Evolutionary conservation across 2,329 filamentous ascomycete species (phyloP).

Genomic region (Aphanocladium album): DNA sequence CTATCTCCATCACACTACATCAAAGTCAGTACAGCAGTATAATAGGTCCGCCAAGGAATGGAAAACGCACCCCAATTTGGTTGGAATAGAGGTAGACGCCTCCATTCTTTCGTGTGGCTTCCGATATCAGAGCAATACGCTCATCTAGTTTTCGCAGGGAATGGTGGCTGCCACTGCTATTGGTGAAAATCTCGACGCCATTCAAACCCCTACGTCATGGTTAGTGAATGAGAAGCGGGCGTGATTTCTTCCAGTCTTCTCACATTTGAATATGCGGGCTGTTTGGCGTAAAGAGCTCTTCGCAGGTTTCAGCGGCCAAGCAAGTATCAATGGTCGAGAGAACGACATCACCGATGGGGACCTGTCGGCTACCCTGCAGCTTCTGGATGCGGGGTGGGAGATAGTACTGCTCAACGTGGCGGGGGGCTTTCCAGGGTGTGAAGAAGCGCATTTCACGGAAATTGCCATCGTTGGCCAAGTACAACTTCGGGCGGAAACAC

Average conservation of each 20-base stretch:
- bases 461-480: conserved; percentile 32
- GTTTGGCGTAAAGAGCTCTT: conserved; percentile 29
- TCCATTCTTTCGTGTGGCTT: conserved; percentile 59
- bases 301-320: conserved; percentile 37
- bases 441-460: conserved; percentile 38
- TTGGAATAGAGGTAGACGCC: conserved; percentile 49
- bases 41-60: background rate
- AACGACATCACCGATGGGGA: conserved; percentile 37
- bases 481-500: conserved; percentile 19
- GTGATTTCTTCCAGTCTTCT: too few relatives aligned
- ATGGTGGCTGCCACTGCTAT: conserved; percentile 64
- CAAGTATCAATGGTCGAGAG: conserved; percentile 34
- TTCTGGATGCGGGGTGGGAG: conserved; percentile 27
- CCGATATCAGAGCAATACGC: conserved; percentile 58
- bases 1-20: conserved; percentile 41
- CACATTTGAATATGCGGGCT: conserved; percentile 48
- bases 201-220: conserved; percentile 43
- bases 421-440: conserved; percentile 33
- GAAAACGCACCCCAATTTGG: background rate
- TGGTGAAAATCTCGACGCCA: conserved; percentile 68
- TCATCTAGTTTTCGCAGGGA: conserved; percentile 55
- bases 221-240: too few relatives aligned
- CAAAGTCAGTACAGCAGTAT: background rate
- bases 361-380: conserved; percentile 28
- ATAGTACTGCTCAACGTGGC: conserved; percentile 32